Evolutionary conservation across 495 filamentous ascomycete species (phyloP).

Genomic region (Neurospora sp.): DNA sequence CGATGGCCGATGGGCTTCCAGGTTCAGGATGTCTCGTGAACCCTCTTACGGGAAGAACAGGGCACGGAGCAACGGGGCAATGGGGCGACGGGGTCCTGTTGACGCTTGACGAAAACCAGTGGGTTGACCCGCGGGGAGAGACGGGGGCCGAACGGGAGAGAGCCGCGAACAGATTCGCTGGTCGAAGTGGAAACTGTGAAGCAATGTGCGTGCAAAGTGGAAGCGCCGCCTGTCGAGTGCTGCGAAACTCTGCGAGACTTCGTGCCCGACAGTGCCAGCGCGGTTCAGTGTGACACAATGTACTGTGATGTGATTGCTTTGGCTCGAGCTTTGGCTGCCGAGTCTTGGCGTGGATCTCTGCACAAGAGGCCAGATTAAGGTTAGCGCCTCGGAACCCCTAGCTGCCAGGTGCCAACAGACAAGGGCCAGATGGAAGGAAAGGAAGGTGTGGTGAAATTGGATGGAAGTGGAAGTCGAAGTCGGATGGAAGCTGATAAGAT

Average conservation of each 20-base stretch:
- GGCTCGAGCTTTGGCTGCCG: neutral
- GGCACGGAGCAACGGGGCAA: neutral
- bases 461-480: neutral
- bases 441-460: neutral
- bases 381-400: neutral
- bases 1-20: conserved; percentile 14
- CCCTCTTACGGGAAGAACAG: neutral
- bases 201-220: neutral
- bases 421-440: neutral
- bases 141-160: neutral
- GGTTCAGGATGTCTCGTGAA: neutral
- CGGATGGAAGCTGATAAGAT: neutral
- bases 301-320: neutral
- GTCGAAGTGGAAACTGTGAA: neutral
- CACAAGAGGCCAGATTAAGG: neutral
- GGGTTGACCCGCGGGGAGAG: neutral
- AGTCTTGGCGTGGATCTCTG: neutral
- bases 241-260: neutral
- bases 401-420: neutral
- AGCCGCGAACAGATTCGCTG: neutral
- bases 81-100: neutral
- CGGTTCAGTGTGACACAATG: neutral
- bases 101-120: neutral
- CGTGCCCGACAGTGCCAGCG: neutral
- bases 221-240: neutral